Evolutionary conservation across 768 basidiomycete genomes (phyloP).

Genomic region (Boletus edulis): DNA sequence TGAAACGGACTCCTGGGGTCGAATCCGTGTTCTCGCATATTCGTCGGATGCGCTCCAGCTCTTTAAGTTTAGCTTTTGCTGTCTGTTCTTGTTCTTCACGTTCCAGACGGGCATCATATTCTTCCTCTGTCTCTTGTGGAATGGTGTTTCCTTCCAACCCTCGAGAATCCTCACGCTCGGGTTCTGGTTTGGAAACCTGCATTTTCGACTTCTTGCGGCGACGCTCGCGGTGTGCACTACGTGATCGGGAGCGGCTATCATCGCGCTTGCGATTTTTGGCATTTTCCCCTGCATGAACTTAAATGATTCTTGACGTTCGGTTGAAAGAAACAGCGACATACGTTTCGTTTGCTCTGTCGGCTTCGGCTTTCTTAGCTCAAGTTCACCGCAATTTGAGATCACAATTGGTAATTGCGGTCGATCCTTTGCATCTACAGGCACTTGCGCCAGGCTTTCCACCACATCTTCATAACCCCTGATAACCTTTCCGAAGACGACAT

Average conservation of each 20-base stretch:
- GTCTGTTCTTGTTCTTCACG: slow-evolving; percentile 62
- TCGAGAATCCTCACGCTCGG: slow-evolving; percentile 8
- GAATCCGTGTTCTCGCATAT: slow-evolving; percentile 32
- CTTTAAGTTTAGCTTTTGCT: slow-evolving; percentile 42
- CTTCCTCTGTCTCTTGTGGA: slow-evolving; percentile 61
- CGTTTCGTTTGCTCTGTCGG: slow-evolving; percentile 11
- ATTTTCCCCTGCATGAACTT: slow-evolving; percentile 4
- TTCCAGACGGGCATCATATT: slow-evolving; percentile 68
- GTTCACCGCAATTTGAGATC: slow-evolving; percentile 80
- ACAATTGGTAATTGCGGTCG: slow-evolving; percentile 65
- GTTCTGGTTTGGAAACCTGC: slow-evolving; percentile 3
- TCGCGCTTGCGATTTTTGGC: slow-evolving; percentile 20
- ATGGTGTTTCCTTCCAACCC: slow-evolving; percentile 4
- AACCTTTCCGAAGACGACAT: slow-evolving; percentile 55
- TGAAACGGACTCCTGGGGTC: slow-evolving; percentile 56
- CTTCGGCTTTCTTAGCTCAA: slow-evolving; percentile 55
- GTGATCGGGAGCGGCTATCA: slow-evolving; percentile 25
- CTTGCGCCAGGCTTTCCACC: slow-evolving; percentile 53
- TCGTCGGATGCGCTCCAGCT: slow-evolving; percentile 49
- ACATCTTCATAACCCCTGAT: slow-evolving; percentile 62
- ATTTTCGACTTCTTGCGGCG: slow-evolving; percentile 29
- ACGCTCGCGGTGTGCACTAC: slow-evolving; percentile 26
- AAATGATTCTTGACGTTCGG: background rate
- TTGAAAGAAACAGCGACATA: slow-evolving; percentile 1
- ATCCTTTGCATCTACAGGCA: slow-evolving; percentile 74